phyloP scores from a whole-genome alignment of 2,329 filamentous ascomycete genomes.

The Diplodia corticola region DNA sequence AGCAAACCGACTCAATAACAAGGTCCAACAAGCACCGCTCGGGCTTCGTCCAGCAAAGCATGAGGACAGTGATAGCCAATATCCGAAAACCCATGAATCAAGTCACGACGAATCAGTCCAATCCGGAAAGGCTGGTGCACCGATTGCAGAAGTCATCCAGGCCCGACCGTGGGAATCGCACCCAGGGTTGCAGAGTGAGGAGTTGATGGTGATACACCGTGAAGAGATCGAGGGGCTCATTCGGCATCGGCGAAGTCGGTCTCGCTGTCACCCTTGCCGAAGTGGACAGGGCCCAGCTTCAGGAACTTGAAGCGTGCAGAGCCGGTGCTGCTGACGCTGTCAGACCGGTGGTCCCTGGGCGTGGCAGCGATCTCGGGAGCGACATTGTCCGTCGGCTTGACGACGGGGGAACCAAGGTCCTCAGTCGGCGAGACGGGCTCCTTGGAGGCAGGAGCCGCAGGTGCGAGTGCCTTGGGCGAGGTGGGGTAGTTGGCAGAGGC shows the following conservation, averaged over 20 bases:
- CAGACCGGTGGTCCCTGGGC: slow-evolving; percentile 45
- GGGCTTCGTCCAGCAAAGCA: neutral
- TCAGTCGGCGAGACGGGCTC: slow-evolving; percentile 13
- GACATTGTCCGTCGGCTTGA: neutral
- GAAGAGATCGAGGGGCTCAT: neutral
- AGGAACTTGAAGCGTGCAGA: slow-evolving; percentile 53
- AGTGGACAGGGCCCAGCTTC: slow-evolving; percentile 66
- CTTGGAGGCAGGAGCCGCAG: slow-evolving; percentile 3
- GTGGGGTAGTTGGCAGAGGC: slow-evolving; percentile 24
- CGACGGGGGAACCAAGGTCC: slow-evolving; percentile 13
- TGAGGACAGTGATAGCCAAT: neutral
- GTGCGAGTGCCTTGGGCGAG: slow-evolving; percentile 1
- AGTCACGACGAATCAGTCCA: slow-evolving; percentile 7
- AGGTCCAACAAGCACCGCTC: neutral
- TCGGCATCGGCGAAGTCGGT: slow-evolving; percentile 49
- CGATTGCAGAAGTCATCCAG: slow-evolving; percentile 18
- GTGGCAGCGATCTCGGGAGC: slow-evolving; percentile 13
- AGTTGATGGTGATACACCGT: neutral
- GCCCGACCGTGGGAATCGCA: slow-evolving; percentile 7
- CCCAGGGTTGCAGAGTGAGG: neutral
- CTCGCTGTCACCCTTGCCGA: slow-evolving; percentile 59
- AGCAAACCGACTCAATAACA: neutral
- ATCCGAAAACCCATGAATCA: slow-evolving; percentile 5
- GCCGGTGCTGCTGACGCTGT: slow-evolving; percentile 52
- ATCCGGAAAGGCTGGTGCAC: slow-evolving; percentile 13